Base-by-base conservation (phyloP, 2,329 filamentous ascomycete species). In the Colletotrichum sp. region DNA sequence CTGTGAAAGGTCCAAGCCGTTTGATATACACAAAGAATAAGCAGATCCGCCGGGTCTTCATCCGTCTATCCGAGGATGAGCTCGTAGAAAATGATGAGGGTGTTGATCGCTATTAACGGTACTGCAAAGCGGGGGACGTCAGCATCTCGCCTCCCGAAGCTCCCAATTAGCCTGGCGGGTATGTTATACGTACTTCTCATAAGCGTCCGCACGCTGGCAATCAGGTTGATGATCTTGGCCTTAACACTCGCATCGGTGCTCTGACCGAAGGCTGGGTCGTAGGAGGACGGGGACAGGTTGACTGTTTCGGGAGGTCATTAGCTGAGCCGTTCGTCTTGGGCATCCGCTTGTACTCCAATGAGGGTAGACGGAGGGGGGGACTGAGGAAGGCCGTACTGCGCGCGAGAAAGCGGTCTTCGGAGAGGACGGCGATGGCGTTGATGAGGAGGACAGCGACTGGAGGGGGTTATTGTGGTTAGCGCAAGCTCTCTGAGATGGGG, bases 401-500 rank as follows among this genome's bases (percentile, higher is more conserved):
- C 87, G 94, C 86, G 79, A 98, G 94, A 86, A 98, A 98, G 78
- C 96, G 94, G 87, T 98, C 96, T 91, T 98, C 96, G 81, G 95
- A 98, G 79, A 99, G 94, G 83, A 98, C 93, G 78, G 96, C 95
- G 83, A 99, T 94, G 79, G 95, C 95, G 86, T 99, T 99, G 86
- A 97, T 93, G 83, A 99, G 91, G 82, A 99, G 95, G 84, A 98
- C 90, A 80, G 92, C 91, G 79, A 96, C 95, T 84, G 16, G 44
- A 12, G 25, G 25, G 22, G 30, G 25, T 36, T 32, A n/a, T 19
- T 39, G 25, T 25, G 49, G 64, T 76, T 30, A 76, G 73, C 15
- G 25, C 59, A 16, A 61, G 70, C 55, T 29, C n/a, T 36, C 27
- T 19, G 12, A 52, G 55, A 25, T 29, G 11, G 30, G 13, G 15